Evolutionary conservation across 2,329 filamentous ascomycete species (phyloP), one percentile per base, ranked within the genome.

Genomic region (Coccinonectria pachysandricola): DNA sequence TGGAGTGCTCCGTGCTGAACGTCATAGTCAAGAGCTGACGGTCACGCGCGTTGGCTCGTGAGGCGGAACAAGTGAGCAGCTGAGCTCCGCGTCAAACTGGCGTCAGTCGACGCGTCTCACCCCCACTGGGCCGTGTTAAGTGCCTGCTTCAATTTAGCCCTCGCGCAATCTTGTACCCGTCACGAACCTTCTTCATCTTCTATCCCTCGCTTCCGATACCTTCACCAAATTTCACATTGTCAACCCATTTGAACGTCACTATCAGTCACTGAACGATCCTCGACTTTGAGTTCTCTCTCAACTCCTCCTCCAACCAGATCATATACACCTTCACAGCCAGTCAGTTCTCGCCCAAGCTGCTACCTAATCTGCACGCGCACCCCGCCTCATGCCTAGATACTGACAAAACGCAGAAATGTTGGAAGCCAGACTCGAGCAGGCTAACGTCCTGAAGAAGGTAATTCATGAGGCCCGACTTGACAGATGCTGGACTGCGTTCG

Each of bases 391-490:
- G n/a, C 24, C 24, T n/a, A 19, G 24, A 16, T 22, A 25, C 36
- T 45, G 35, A 48, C 28, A 26, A 4, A 8, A n/a, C 15, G 13
- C 50, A 67, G 65, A 54, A 39, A 73, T 96, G 88, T 77, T 98
- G 66, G 91, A 98, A 74, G 91, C 91, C 75, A 82, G 87, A 64
- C 74, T 98, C 60, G 82, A 91, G 58, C 87, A 96, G 71, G 88
- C 92, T 38, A 71, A 75, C 52, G 71, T 93, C 57, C 74, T 98
- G 56, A 98, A 98, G 71, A 94, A 91, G 81, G 86, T 88, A 60
- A 37, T 59, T 33, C n/a, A n/a, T n/a, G n/a, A n/a, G n/a, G n/a
- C n/a, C n/a, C n/a, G n/a, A n/a, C n/a, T n/a, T n/a, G n/a, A n/a
- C n/a, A n/a, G n/a, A n/a, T n/a, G n/a, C n/a, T n/a, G n/a, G n/a